These are phyloP conservation scores for Aristolochia californica DNA, from an alignment of 164 flowering plant genomes.

Conservation along the genomic window DNA sequence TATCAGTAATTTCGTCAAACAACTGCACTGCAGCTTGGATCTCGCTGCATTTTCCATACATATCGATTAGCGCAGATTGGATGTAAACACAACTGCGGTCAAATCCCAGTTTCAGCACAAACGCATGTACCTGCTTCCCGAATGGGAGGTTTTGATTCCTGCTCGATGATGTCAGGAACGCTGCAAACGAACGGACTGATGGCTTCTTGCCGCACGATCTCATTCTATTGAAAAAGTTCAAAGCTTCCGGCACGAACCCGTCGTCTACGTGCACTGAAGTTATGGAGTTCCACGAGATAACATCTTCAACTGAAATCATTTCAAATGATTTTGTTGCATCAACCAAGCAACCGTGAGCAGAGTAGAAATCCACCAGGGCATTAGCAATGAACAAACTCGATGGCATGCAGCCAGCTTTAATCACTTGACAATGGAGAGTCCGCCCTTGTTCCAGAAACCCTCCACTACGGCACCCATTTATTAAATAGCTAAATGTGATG, in stretches of 20 bases:
- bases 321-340: constrained; percentile 42
- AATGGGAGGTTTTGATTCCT: constrained; percentile 20
- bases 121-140: constrained; percentile 54
- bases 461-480: constrained; percentile 23
- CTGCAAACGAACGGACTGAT: constrained; percentile 34
- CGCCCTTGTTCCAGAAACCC: constrained; percentile 6
- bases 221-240: constrained; percentile 39
- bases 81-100: constrained; percentile 32
- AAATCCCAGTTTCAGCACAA: constrained; percentile 42
- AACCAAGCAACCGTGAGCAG: constrained; percentile 32
- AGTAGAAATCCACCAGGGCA: constrained; percentile 67
- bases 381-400: constrained; percentile 51
- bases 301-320: constrained; percentile 33
- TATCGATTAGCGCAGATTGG: constrained; percentile 60
- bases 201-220: constrained; percentile 55
- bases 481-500: constrained; percentile 48
- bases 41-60: constrained; percentile 69
- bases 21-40: constrained; percentile 35
- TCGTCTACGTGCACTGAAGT: constrained; percentile 35
- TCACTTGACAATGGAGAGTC: constrained; percentile 40
- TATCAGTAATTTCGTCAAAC: constrained; percentile 26
- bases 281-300: constrained; percentile 75
- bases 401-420: constrained; percentile 38
- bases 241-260: constrained; percentile 33
- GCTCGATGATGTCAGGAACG: constrained; percentile 41